Base-by-base conservation (phyloP, 495 filamentous ascomycete species). In the Extremus antarcticus region DNA sequence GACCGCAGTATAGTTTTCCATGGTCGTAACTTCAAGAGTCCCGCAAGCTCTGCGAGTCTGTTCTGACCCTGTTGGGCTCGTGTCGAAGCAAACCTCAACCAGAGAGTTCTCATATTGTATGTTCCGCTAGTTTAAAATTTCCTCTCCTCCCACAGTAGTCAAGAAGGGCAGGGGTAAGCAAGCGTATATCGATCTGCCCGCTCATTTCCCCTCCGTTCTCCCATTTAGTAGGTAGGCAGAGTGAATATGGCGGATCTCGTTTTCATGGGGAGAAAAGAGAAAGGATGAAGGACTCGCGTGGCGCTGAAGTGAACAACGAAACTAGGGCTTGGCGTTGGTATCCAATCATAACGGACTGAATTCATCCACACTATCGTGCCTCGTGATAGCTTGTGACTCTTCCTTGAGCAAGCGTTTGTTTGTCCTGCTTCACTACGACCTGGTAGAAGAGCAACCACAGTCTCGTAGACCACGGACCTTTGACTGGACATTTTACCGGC, bases 221-320 rank as follows among this genome's bases (percentile, higher is more conserved):
- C 69, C 78, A 78, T 77, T 71, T 64, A 52, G 72, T 74, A 71
- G 66, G 67, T 78, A 80, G 75, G 76, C 80, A 80, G 85, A 88
- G 83, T 87, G 84, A 86, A 88, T 88, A 79, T 76, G 82, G 77
- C 85, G 83, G 85, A 82, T 35, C 68, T 67, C 72, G 70, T 67
- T 77, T 79, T 81, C 67, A 70, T 73, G 70, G 70, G 65, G 70
- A 76, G 69, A 69, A 68, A 70, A 76, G 68, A 63, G 66, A 56
- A 64, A 66, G 23, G 21, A 48, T 10, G 8, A 23, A 25, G 21
- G 21, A 21, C 24, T 10, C 3, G 4, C 10, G 10, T n/a, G 16
- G 4, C 8, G 16, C 15, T 45, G 41, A 45, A 21, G 17, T 7
- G 7, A 45, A n/a, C n/a, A 17, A n/a, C 41, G 4, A n/a, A 8